These are phyloP conservation scores for Venturia effusa DNA, from an alignment of 2,329 filamentous ascomycete genomes.

Conservation along the genomic window DNA sequence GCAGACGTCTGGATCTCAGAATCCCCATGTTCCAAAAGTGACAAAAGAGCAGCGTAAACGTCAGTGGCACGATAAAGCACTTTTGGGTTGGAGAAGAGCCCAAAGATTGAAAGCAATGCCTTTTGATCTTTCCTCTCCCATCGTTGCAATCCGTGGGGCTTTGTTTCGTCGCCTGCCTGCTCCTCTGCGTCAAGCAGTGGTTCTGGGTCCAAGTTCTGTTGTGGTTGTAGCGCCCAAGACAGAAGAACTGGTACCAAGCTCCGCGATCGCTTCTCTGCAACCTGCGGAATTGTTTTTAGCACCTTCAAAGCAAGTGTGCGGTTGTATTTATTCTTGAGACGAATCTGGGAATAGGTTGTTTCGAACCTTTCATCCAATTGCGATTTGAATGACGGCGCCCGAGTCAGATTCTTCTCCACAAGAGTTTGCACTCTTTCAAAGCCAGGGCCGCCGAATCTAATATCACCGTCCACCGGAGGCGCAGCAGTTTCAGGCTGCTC, in stretches of 20 bases:
- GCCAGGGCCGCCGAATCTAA: neutral
- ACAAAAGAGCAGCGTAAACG: conserved; percentile 65
- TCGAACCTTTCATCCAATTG: conserved; percentile 55
- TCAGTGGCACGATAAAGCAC: conserved; percentile 68
- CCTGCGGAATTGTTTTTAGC: conserved; percentile 57
- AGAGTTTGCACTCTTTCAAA: neutral
- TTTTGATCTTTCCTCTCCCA: conserved; percentile 79
- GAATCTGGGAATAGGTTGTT: conserved; percentile 46
- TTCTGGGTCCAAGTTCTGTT: conserved; percentile 15
- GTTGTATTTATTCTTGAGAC: conserved; percentile 44
- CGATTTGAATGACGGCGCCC: conserved; percentile 38
- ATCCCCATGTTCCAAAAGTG: conserved; percentile 77
- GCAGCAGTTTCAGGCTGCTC: neutral
- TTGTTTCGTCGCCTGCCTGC: conserved; percentile 9
- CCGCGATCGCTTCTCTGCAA: conserved; percentile 80
- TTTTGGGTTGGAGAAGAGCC: conserved; percentile 75
- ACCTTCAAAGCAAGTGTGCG: conserved; percentile 72
- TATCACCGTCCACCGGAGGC: neutral
- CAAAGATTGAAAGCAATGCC: conserved; percentile 67
- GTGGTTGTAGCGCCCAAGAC: conserved; percentile 49
- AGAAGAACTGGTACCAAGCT: conserved; percentile 78
- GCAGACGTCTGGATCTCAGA: conserved; percentile 77
- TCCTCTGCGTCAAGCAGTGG: conserved; percentile 9
- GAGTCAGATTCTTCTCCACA: neutral
- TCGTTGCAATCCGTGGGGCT: conserved; percentile 12